These are phyloP conservation scores for Talaromyces verruculosus DNA, from an alignment of 2,329 filamentous ascomycete genomes.

Conservation along the genomic window DNA sequence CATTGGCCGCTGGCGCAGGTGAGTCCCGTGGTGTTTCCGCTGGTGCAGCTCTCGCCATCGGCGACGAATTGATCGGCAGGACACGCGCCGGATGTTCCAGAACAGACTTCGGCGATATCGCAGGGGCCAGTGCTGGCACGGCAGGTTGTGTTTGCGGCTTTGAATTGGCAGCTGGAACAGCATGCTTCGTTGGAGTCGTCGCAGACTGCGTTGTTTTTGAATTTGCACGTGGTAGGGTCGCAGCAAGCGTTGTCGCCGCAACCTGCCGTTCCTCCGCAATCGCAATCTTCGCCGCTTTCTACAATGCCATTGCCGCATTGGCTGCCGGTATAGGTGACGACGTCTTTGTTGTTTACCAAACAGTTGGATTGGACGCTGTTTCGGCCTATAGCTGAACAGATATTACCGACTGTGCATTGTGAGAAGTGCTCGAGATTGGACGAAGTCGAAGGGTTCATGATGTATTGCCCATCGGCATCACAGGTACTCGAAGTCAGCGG, in stretches of 20 bases:
- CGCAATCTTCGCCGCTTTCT: slow-evolving; percentile 89
- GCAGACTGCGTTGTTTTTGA: slow-evolving; percentile 72
- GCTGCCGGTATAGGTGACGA: slow-evolving; percentile 76
- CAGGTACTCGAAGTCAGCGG: slow-evolving; percentile 68
- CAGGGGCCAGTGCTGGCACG: slow-evolving; percentile 76
- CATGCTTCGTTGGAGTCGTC: slow-evolving; percentile 56
- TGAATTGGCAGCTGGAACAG: slow-evolving; percentile 46
- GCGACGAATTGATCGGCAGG: slow-evolving; percentile 68
- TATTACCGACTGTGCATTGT: slow-evolving; percentile 85
- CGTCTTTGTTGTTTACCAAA: slow-evolving; percentile 79
- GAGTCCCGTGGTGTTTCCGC: slow-evolving; percentile 59
- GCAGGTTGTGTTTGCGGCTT: slow-evolving; percentile 68
- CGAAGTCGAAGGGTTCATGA: slow-evolving; percentile 93
- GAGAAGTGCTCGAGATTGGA: slow-evolving; percentile 76
- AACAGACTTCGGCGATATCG: slow-evolving; percentile 81
- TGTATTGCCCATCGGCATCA: slow-evolving; percentile 73
- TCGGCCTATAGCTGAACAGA: slow-evolving; percentile 79
- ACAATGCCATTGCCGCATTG: slow-evolving; percentile 98
- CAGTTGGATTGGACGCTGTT: slow-evolving; percentile 75
- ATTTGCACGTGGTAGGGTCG: slow-evolving; percentile 81
- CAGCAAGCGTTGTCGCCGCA: slow-evolving; percentile 81
- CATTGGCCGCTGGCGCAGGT: slow-evolving; percentile 90
- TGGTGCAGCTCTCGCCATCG: slow-evolving; percentile 66
- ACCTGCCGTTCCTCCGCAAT: slow-evolving; percentile 75
- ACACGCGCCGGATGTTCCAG: slow-evolving; percentile 69